Evolutionary conservation across 352 stramenopile genomes (phyloP), one percentile per base, ranked within the genome.

Genomic region (Phytophthora cactorum): DNA sequence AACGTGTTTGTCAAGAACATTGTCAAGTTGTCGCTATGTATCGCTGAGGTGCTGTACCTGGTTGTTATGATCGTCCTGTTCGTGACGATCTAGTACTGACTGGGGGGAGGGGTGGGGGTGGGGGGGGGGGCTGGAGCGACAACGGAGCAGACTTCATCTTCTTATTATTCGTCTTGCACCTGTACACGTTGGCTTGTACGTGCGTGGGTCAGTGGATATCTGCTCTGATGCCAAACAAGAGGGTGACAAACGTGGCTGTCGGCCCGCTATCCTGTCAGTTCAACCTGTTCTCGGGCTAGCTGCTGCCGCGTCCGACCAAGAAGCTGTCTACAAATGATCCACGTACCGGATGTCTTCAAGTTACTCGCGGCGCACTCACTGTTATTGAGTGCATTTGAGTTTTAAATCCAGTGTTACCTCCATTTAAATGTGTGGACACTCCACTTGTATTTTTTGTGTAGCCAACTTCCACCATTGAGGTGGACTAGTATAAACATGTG

Each of bases 191-290:
- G 28, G 73, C 72, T 3, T 88, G 77, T 59, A 88, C 79, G 43
- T 89, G 78, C 59, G 56, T 88, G 3, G 82, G 82, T 4, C 82
- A 90, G 64, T 90, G 79, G 79, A 90, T 90, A 79, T 76, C 79
- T 12, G 81, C 74, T 51, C 60, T 90, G 63, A 86, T 70, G 66
- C 81, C 81, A n/a, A 90, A 88, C 59, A 59, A 75, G 55, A 90
- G 89, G 78, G 82, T 90, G 38, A 79, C 79, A 22, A 90, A 88
- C 61, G 82, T 90, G 8, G 82, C 82, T 4, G 82, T 90, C 27
- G 82, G 82, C 50, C 79, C 79, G 0, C 39, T 90, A 1, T 90
- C 82, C 52, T 85, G 73, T 50, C 50, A 88, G 44, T 82, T 90
- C 63, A 90, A 89, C 70, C 46, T 88, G 61, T 90, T 90, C 59